A percentile compares a stretch with the other conserved stretches of the same genome.
Conservation (phyloP, 2,329 filamentous ascomycete genomes). For the Sporothrix phasma region DNA sequence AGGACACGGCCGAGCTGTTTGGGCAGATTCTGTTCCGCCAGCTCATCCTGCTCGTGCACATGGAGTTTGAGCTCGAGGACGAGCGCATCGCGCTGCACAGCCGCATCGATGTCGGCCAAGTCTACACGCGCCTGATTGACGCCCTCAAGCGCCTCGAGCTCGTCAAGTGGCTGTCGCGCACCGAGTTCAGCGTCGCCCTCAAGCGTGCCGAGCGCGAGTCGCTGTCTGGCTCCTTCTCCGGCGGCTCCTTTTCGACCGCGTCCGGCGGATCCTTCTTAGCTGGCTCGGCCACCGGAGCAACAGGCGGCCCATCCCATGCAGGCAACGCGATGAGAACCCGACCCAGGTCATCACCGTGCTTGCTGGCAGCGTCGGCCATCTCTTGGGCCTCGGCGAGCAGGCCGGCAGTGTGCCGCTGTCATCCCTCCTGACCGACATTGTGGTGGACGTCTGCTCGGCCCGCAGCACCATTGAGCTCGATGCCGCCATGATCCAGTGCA, state of each 20-base stretch:
- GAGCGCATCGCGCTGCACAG: slow-evolving; percentile 55
- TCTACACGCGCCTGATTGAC: slow-evolving; percentile 61
- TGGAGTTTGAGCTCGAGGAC: slow-evolving; percentile 72
- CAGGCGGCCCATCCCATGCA: slow-evolving; percentile 25
- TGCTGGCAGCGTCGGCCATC: slow-evolving; percentile 50
- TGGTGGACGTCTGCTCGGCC: slow-evolving; percentile 53
- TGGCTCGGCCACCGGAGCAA: slow-evolving; percentile 25
- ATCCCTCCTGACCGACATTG: slow-evolving; percentile 54
- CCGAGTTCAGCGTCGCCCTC: slow-evolving; percentile 43
- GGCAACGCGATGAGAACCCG: slow-evolving; percentile 28
- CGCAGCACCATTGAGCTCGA: slow-evolving; percentile 58
- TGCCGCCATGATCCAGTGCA: slow-evolving; percentile 51
- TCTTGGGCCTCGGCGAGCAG: slow-evolving; percentile 53
- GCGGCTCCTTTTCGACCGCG: neutral
- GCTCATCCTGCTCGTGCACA: slow-evolving; percentile 71
- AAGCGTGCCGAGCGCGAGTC: slow-evolving; percentile 30
- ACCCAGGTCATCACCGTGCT: slow-evolving; percentile 45
- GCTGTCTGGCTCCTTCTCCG: slow-evolving; percentile 19
- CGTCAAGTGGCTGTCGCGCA: slow-evolving; percentile 57
- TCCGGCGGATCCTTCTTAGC: slow-evolving; percentile 2
- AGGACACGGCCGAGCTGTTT: slow-evolving; percentile 66
- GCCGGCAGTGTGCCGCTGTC: slow-evolving; percentile 41
- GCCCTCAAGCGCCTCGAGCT: slow-evolving; percentile 65
- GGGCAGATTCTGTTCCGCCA: slow-evolving; percentile 72
- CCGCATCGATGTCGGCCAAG: slow-evolving; percentile 53